phyloP scores from a whole-genome alignment of 306 rosid species.

The Mimosa pudica region DNA sequence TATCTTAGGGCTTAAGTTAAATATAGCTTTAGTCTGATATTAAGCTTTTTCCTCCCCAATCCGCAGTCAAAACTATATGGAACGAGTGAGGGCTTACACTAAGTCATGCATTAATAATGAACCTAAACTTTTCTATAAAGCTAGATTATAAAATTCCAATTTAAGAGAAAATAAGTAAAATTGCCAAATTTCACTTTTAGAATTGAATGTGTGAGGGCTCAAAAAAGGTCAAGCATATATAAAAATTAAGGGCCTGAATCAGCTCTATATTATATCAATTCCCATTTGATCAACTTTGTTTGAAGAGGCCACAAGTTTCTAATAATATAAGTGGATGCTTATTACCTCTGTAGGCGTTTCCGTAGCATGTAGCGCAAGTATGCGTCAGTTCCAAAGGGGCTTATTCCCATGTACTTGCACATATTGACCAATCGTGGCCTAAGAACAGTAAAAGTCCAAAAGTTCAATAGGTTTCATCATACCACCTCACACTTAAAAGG shows the following conservation, averaged over 20 bases:
- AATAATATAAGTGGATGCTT: conserved; percentile 10
- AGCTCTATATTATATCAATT: not conserved
- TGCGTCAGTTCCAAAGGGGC: conserved; percentile 88
- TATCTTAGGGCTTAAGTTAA: not conserved
- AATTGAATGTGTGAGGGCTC: not conserved
- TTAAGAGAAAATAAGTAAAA: not conserved
- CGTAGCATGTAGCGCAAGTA: conserved; percentile 93
- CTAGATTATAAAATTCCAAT: conserved; percentile 4
- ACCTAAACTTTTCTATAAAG: not conserved
- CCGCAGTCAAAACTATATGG: not conserved
- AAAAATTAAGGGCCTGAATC: not conserved
- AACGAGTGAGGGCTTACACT: too few relatives aligned
- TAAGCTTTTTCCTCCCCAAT: not conserved
- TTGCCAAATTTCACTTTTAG: not conserved
- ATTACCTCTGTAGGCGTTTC: conserved; percentile 70
- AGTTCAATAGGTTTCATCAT: conserved; percentile 29
- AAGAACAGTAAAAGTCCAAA: conserved; percentile 37
- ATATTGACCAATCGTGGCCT: conserved; percentile 96
- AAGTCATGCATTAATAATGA: not conserved
- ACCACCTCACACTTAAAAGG: conserved; percentile 29
- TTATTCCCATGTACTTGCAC: conserved; percentile 98
- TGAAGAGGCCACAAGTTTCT: not conserved
- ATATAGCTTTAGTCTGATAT: conserved; percentile 2
- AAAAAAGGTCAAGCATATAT: not conserved
- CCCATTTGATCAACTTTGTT: not conserved